Conservation (phyloP, 352 stramenopile genomes). For the Globisporangium parvum region DNA sequence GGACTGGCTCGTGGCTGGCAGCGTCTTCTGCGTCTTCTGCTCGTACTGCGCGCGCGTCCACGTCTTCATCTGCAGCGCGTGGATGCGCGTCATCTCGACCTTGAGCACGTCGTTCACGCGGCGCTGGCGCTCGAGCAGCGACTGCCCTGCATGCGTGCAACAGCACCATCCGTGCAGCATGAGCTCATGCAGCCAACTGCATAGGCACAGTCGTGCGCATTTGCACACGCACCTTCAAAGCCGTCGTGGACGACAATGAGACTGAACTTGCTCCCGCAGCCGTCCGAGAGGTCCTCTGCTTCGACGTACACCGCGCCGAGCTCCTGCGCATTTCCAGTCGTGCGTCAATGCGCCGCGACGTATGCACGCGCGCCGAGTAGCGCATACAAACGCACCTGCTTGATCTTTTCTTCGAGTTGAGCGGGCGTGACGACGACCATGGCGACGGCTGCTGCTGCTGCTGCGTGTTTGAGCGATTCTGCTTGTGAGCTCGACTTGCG, state of each 20-base stretch:
- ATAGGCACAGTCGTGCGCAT: too few species aligned
- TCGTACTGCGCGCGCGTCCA: slow-evolving; percentile 80
- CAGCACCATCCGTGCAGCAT: neutral
- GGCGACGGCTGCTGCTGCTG: slow-evolving; percentile 2
- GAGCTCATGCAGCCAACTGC: too few species aligned
- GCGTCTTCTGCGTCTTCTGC: slow-evolving; percentile 66
- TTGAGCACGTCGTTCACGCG: slow-evolving; percentile 75
- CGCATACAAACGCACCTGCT: slow-evolving; percentile 15
- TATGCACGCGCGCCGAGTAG: too few species aligned
- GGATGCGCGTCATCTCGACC: slow-evolving; percentile 80
- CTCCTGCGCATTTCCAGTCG: slow-evolving; percentile 21
- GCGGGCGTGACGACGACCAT: slow-evolving; percentile 49
- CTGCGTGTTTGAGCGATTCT: too few species aligned
- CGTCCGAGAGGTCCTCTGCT: slow-evolving; percentile 73
- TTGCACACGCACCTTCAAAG: slow-evolving; percentile 65
- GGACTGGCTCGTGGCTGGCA: slow-evolving; percentile 35
- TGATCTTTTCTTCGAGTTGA: slow-evolving; percentile 51
- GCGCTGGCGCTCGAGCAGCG: slow-evolving; percentile 70
- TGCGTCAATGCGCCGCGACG: neutral
- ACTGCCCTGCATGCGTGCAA: slow-evolving; percentile 33
- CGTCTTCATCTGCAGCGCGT: slow-evolving; percentile 84
- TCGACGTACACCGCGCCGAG: slow-evolving; percentile 63
- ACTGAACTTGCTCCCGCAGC: slow-evolving; percentile 81
- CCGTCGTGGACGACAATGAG: slow-evolving; percentile 73
- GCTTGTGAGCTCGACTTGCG: too few species aligned